Conservation (phyloP, 140 eudicot species). For the Erigeron philadelphicus region DNA sequence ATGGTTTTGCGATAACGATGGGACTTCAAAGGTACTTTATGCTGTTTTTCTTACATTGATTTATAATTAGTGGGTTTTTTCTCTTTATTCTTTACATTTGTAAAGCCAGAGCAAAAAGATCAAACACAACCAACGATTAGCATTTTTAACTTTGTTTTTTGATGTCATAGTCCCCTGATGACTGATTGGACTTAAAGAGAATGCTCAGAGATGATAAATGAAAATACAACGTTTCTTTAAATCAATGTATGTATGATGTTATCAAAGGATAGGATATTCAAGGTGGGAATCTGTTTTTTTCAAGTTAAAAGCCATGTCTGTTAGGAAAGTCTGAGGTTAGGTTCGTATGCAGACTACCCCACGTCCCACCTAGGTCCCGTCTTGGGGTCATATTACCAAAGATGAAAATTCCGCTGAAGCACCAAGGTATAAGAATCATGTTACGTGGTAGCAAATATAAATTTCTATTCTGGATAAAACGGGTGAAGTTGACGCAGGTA, state of each 20-base stretch:
- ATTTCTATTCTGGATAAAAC: no score
- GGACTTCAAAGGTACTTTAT: conserved; percentile 30
- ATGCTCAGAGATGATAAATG: neutral
- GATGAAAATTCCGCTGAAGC: neutral
- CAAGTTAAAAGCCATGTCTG: conserved; percentile 12
- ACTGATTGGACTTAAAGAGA: conserved; percentile 3
- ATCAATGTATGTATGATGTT: neutral
- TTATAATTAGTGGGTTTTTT: conserved; percentile 24
- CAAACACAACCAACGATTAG: conserved; percentile 12
- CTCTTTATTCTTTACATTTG: conserved; percentile 11
- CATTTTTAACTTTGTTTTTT: conserved; percentile 9
- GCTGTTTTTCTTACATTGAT: conserved; percentile 27
- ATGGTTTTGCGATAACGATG: conserved; percentile 27
- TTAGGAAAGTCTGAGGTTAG: conserved; percentile 23
- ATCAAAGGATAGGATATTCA: neutral
- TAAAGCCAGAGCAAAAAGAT: conserved; percentile 21
- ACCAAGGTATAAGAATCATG: neutral
- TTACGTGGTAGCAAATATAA: neutral
- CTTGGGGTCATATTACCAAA: conserved; percentile 20
- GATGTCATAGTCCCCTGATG: conserved; percentile 11
- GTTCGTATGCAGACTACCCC: conserved; percentile 21
- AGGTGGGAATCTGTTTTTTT: conserved; percentile 9
- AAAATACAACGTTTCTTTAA: conserved; percentile 7
- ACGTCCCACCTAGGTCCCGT: conserved; percentile 19
- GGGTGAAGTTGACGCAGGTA: no score